phyloP scores from a whole-genome alignment of 495 filamentous ascomycete species.

The Usnea hakonensis region DNA sequence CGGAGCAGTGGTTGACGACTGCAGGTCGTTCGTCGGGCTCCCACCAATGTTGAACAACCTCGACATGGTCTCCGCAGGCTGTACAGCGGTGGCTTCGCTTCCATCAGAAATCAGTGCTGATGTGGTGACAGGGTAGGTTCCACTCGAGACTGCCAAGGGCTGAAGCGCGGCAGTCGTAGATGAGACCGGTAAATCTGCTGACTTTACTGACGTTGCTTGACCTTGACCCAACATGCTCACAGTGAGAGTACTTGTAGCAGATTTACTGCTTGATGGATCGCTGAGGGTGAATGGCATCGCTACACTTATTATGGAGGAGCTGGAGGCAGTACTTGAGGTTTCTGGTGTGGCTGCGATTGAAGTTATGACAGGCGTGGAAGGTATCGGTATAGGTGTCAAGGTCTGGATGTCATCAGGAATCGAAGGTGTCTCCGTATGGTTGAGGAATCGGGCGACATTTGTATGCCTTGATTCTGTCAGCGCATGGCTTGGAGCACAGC shows the following conservation, averaged over 20 bases:
- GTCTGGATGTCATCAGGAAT: slow-evolving; percentile 1
- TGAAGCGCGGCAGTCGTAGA: not conserved
- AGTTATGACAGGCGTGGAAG: slow-evolving; percentile 4
- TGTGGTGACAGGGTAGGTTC: not conserved
- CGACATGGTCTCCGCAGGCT: not conserved
- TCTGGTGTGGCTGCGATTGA: not conserved
- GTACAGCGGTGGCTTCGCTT: not conserved
- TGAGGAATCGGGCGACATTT: slow-evolving; percentile 9
- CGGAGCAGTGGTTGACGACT: not conserved
- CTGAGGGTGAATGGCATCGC: not conserved
- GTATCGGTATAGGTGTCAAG: slow-evolving; percentile 5
- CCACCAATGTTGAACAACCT: not conserved
- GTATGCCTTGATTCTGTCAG: slow-evolving; percentile 13
- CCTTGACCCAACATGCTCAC: not conserved
- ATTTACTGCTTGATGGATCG: not conserved
- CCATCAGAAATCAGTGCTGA: not conserved
- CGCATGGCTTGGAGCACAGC: not conserved
- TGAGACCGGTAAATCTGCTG: not conserved
- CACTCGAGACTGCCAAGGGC: not conserved
- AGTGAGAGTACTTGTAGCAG: not conserved
- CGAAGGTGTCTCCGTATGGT: slow-evolving; percentile 9
- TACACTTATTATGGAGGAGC: not conserved
- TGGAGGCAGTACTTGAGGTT: not conserved
- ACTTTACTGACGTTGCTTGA: not conserved
- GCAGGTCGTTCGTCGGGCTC: not conserved